Evolutionary conservation across 2,329 filamentous ascomycete genomes (phyloP).

Genomic region (Chrysoporthe austroafricana): DNA sequence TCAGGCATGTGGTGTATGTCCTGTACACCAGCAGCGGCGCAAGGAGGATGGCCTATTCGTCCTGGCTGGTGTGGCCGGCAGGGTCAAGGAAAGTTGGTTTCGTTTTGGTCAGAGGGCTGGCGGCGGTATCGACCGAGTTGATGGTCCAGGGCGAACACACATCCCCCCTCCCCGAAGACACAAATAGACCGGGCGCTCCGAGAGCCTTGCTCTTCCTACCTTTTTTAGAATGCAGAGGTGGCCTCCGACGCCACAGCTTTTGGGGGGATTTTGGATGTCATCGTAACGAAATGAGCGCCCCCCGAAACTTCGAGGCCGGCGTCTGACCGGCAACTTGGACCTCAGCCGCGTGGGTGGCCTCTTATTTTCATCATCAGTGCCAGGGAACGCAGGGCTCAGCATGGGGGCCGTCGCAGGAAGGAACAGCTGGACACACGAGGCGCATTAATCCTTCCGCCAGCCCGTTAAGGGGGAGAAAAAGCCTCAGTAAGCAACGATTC

Average conservation of each 20-base stretch:
- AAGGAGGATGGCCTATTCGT: not conserved
- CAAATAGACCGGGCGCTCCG: not conserved
- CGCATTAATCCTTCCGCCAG: not conserved
- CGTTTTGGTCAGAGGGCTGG: too few species aligned
- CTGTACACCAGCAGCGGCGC: too few species aligned
- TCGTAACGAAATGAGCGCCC: not conserved
- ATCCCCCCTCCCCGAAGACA: not conserved
- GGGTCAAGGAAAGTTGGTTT: not conserved
- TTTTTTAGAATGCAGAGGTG: not conserved
- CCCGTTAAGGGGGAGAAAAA: not conserved
- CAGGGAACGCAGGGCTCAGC: not conserved
- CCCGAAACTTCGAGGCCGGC: not conserved
- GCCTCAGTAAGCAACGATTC: not conserved
- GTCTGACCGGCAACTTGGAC: not conserved
- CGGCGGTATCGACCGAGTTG: not conserved
- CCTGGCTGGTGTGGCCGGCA: not conserved
- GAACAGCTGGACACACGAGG: not conserved
- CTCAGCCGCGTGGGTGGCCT: constrained; percentile 6
- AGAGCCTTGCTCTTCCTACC: not conserved
- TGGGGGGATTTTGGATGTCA: not conserved
- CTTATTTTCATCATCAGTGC: not conserved
- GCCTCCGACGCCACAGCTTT: not conserved
- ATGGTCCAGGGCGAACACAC: not conserved
- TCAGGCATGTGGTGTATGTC: not conserved
- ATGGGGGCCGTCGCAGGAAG: not conserved